Percentiles rank a stretch among this genome's conserved stretches.
These are phyloP conservation scores for Kwoniella shandongensis DNA, from an alignment of 768 basidiomycete genomes.

Conservation along the genomic window DNA sequence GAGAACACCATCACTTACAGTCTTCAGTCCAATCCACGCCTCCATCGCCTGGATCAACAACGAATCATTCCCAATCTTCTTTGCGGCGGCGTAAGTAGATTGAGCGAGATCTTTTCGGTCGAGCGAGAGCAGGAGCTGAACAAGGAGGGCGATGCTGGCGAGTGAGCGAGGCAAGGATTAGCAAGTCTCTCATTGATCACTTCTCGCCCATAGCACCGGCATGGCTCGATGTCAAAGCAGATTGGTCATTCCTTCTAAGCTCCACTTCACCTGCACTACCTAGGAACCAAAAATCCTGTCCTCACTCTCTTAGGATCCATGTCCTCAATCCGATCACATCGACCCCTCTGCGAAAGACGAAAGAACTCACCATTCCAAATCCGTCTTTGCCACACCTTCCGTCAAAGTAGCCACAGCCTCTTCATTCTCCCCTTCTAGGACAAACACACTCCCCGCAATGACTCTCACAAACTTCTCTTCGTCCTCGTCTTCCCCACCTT, in stretches of 20 bases:
- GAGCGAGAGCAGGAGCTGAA: constrained; percentile 88
- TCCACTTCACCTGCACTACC: too few species aligned
- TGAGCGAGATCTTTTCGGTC: constrained; percentile 82
- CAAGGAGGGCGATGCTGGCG: constrained; percentile 73
- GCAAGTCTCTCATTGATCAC: too few species aligned
- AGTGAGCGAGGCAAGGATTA: too few species aligned
- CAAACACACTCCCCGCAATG: constrained; percentile 82
- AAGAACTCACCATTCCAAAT: constrained; percentile 82
- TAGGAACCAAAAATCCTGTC: too few species aligned
- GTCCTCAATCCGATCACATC: too few species aligned
- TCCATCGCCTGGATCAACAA: constrained; percentile 86
- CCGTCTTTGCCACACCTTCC: constrained; percentile 65
- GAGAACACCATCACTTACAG: constrained; percentile 24
- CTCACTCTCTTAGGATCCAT: too few species aligned
- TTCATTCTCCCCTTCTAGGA: constrained; percentile 78
- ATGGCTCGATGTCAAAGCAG: too few species aligned
- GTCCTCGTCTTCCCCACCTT: constrained; percentile 69
- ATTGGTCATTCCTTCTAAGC: too few species aligned
- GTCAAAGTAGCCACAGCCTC: constrained; percentile 88
- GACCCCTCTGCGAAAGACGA: too few species aligned
- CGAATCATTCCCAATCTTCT: constrained; percentile 85
- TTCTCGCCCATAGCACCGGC: too few species aligned
- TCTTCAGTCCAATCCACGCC: constrained; percentile 59
- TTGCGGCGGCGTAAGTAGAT: constrained; percentile 77
- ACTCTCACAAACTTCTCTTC: constrained; percentile 76